These are phyloP conservation scores for Eimeria falciformis DNA, from an alignment of 169 alveolate species.

Conservation along the genomic window DNA sequence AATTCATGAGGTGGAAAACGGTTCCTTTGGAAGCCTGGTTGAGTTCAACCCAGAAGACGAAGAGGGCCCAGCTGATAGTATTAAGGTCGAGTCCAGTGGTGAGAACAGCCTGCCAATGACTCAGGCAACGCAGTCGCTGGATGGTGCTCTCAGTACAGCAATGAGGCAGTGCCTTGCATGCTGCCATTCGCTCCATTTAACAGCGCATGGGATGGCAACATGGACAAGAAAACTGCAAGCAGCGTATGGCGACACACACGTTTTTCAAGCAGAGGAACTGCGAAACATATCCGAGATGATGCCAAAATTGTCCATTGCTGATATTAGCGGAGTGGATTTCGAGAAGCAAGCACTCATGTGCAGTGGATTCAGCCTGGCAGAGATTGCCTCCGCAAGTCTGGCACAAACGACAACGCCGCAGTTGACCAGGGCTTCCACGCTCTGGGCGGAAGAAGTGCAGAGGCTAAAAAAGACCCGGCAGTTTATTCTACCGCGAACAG, in stretches of 20 bases:
- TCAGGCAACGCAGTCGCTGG: not conserved
- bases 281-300: not conserved
- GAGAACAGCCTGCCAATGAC: not conserved
- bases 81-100: not conserved
- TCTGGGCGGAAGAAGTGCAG: slow-evolving; percentile 17
- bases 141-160: not conserved
- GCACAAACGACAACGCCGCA: not conserved
- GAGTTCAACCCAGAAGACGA: not conserved
- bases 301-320: not conserved
- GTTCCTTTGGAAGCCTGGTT: not conserved
- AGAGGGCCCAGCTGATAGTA: not conserved
- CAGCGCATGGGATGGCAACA: slow-evolving; percentile 25
- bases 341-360: not conserved
- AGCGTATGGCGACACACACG: not conserved
- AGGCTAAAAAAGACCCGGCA: not conserved
- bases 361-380: slow-evolving; percentile 10
- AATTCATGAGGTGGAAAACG: slow-evolving; percentile 37
- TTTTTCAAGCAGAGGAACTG: not conserved
- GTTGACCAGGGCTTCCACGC: not conserved
- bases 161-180: slow-evolving; percentile 39
- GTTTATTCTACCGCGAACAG: not conserved
- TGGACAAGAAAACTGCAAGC: slow-evolving; percentile 31
- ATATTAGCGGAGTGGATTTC: not conserved
- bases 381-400: not conserved
- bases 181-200: not conserved